Conservation (phyloP, 108 stramenopile species). For the Discostella pseudostelligera region DNA sequence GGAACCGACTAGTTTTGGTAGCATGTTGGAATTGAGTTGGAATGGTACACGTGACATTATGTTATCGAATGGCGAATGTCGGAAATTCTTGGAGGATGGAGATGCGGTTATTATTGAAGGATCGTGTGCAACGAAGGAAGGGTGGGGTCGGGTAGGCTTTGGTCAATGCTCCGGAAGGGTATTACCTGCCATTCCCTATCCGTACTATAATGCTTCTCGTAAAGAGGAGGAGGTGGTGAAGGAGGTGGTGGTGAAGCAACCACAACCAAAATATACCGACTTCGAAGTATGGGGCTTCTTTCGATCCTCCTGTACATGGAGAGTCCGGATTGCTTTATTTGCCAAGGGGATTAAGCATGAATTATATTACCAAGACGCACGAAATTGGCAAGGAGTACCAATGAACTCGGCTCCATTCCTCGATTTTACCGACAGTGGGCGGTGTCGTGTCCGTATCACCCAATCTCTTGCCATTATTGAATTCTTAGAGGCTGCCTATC, state of each 20-base stretch:
- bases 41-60: constrained; percentile 70
- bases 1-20: constrained; percentile 64
- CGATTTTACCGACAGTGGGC: constrained; percentile 51
- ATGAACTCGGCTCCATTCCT: constrained; percentile 58
- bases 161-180: constrained; percentile 64
- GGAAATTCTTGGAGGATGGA: constrained; percentile 88
- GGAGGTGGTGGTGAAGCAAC: neutral
- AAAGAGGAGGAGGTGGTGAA: neutral
- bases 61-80: constrained; percentile 46
- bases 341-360: constrained; percentile 53
- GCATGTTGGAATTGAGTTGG: constrained; percentile 90
- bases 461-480: constrained; percentile 83
- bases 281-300: constrained; percentile 72
- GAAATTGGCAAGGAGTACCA: no score
- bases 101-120: constrained; percentile 86
- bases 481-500: constrained; percentile 70
- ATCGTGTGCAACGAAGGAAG: constrained; percentile 54
- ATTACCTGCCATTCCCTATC: constrained; percentile 58
- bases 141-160: constrained; percentile 50
- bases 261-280: constrained; percentile 41
- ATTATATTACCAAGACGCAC: no score
- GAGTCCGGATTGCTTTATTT: constrained; percentile 69
- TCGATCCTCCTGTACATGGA: constrained; percentile 71
- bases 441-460: constrained; percentile 32
- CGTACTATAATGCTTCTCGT: constrained; percentile 12